Evolutionary conservation across 495 filamentous ascomycete species (phyloP).

Genomic region (Penicillium parvum): DNA sequence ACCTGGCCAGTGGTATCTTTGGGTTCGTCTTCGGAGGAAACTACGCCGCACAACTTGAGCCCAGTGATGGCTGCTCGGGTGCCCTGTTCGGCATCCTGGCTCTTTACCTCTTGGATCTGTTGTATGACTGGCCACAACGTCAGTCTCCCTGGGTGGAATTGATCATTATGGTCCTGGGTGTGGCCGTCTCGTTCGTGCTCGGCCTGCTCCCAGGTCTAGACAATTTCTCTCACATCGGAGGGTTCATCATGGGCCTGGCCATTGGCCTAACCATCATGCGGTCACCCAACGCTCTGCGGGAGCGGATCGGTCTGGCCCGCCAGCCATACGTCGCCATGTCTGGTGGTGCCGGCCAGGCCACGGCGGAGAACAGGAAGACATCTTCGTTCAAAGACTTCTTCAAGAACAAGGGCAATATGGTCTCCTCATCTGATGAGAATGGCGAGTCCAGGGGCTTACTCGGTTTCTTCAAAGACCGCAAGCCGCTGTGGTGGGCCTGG

Average conservation of each 20-base stretch:
- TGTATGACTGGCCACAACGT: constrained; percentile 85
- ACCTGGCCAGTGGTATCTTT: constrained; percentile 88
- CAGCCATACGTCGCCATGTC: constrained; percentile 64
- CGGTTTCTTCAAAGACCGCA: constrained; percentile 85
- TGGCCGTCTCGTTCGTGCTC: constrained; percentile 84
- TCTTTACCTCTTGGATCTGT: constrained; percentile 77
- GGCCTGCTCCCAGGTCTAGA: constrained; percentile 90
- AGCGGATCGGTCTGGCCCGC: constrained; percentile 61
- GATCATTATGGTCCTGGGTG: constrained; percentile 75
- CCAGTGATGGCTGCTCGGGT: constrained; percentile 85
- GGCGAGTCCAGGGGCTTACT: constrained; percentile 58
- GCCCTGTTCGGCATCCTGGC: constrained; percentile 88
- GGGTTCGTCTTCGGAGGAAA: constrained; percentile 95
- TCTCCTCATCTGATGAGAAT: constrained; percentile 6
- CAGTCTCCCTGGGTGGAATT: constrained; percentile 72
- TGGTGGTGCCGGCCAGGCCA: constrained; percentile 27
- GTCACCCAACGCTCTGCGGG: constrained; percentile 75
- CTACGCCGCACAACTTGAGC: constrained; percentile 72
- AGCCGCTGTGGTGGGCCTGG: constrained; percentile 95
- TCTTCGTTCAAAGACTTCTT: constrained; percentile 31
- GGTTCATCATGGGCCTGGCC: constrained; percentile 87
- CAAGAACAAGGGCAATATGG: constrained; percentile 33
- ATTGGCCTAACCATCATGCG: constrained; percentile 82
- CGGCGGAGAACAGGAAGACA: constrained; percentile 23
- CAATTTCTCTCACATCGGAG: constrained; percentile 96